Evolutionary conservation across 1,284 basidiomycete genomes (phyloP).

Genomic region (Fistulinella cinereoalba): DNA sequence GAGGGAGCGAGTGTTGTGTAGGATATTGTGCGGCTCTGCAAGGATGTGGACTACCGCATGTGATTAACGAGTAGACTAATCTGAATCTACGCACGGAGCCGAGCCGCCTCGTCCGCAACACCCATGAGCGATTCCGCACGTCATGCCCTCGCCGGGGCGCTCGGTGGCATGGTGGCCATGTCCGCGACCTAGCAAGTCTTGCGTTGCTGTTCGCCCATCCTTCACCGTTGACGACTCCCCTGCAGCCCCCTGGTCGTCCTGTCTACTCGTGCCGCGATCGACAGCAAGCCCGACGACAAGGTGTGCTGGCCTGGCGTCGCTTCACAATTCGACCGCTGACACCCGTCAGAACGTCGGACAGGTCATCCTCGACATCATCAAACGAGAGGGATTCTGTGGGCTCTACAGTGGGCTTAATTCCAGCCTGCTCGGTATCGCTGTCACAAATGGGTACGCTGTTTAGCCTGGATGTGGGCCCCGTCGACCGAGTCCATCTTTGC

Average conservation of each 20-base stretch:
- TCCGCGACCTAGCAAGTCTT: constrained; percentile 71
- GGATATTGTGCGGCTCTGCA: neutral
- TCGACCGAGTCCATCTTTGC: too few relatives aligned
- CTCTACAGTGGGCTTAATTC: constrained; percentile 89
- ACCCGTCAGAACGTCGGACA: constrained; percentile 48
- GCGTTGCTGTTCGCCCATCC: neutral
- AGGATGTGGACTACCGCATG: constrained; percentile 1
- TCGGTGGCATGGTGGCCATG: constrained; percentile 91
- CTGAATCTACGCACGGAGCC: neutral
- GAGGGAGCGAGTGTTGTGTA: constrained; percentile 21
- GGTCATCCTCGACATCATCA: constrained; percentile 73
- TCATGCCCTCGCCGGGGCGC: constrained; percentile 87
- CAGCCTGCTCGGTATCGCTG: constrained; percentile 85
- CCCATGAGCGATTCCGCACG: constrained; percentile 81
- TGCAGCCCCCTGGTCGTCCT: constrained; percentile 86
- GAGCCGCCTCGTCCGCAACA: neutral
- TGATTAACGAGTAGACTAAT: constrained; percentile 8
- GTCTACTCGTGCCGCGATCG: constrained; percentile 91
- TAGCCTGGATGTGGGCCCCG: neutral
- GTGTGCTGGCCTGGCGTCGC: constrained; percentile 29
- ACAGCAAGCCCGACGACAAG: constrained; percentile 77
- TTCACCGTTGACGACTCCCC: constrained; percentile 14
- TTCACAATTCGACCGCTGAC: constrained; percentile 1
- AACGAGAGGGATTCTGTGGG: constrained; percentile 81
- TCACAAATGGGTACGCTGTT: constrained; percentile 81